phyloP scores from a whole-genome alignment of 768 basidiomycete species.

The Boletales sp. region DNA sequence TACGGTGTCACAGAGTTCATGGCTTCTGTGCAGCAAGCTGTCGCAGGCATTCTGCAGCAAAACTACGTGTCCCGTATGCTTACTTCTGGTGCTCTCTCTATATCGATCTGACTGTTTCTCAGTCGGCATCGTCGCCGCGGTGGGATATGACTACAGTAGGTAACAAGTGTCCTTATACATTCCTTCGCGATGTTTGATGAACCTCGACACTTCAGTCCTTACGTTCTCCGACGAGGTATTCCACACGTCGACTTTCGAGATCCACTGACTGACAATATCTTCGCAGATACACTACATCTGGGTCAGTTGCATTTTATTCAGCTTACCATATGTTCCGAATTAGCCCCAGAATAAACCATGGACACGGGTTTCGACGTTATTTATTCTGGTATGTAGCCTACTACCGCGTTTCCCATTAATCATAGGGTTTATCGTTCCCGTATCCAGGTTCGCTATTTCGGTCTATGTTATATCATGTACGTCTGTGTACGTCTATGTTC shows the following conservation, averaged over 20 bases:
- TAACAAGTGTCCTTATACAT: too few relatives aligned
- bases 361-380: not conserved
- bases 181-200: too few relatives aligned
- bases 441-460: not conserved
- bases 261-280: not conserved
- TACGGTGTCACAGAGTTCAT: too few relatives aligned
- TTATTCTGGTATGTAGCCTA: not conserved
- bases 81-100: too few relatives aligned
- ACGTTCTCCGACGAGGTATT: not conserved
- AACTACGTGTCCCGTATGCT: too few relatives aligned
- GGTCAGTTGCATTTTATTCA: not conserved
- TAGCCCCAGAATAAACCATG: not conserved
- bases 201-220: not conserved
- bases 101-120: too few relatives aligned
- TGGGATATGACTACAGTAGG: too few relatives aligned
- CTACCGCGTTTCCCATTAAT: not conserved
- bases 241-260: not conserved
- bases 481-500: not conserved
- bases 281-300: not conserved
- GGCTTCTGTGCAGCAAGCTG: too few relatives aligned
- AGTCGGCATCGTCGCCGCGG: too few relatives aligned
- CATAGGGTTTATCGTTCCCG: not conserved
- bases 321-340: not conserved
- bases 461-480: not conserved
- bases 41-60: too few relatives aligned